Conservation (phyloP, 352 stramenopile genomes). For the Pythium chondricola region DNA sequence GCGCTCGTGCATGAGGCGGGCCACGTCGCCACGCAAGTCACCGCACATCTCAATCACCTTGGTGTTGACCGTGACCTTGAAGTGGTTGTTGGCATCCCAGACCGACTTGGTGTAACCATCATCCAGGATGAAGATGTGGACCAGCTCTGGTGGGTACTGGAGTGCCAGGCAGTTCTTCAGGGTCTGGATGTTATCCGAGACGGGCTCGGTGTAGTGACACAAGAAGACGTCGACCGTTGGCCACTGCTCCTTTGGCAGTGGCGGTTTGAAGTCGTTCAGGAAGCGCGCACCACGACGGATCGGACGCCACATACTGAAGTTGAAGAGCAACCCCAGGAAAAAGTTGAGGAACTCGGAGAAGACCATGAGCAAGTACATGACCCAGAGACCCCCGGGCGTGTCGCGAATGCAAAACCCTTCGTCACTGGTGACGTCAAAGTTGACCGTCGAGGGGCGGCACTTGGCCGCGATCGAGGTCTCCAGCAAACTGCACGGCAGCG, state of each 20-base stretch:
- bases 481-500: conserved; percentile 55
- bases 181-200: conserved; percentile 75
- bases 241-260: conserved; percentile 86
- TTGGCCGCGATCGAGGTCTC: conserved; percentile 38
- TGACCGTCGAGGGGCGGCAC: conserved; percentile 65
- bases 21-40: conserved; percentile 77
- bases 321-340: conserved; percentile 83
- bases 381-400: conserved; percentile 53
- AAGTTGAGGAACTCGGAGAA: conserved; percentile 87
- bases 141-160: conserved; percentile 82
- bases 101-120: conserved; percentile 89
- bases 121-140: conserved; percentile 86
- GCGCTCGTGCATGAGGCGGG: conserved; percentile 83
- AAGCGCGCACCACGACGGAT: conserved; percentile 83
- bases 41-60: conserved; percentile 85
- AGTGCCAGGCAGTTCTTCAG: conserved; percentile 83
- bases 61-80: conserved; percentile 88
- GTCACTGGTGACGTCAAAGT: conserved; percentile 53
- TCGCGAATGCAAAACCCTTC: conserved; percentile 79
- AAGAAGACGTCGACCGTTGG: conserved; percentile 85
- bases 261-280: conserved; percentile 89
- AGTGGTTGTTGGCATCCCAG: conserved; percentile 87
- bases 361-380: conserved; percentile 85
- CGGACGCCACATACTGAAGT: conserved; percentile 89
- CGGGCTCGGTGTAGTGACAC: conserved; percentile 89